A percentile compares a stretch with the other conserved stretches of the same genome.
Evolutionary conservation across 257 asterid species (phyloP).

Genomic region (Plantago major): DNA sequence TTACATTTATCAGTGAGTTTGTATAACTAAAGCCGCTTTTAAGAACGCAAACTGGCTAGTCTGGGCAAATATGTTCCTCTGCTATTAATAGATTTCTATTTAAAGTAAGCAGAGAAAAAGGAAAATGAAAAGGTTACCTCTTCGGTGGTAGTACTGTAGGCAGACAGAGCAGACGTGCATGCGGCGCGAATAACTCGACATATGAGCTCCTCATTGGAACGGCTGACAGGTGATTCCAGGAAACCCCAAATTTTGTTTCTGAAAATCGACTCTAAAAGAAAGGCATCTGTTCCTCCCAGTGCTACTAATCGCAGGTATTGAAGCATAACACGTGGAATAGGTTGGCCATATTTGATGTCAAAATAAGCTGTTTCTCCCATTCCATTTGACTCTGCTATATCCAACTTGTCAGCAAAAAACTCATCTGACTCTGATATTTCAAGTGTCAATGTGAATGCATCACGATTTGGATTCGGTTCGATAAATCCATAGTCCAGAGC

Average conservation of each 20-base stretch:
- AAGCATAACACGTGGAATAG: constrained; percentile 75
- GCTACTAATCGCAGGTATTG: constrained; percentile 70
- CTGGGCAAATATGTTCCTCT: no score
- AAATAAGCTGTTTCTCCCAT: constrained; percentile 65
- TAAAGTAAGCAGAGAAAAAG: no score
- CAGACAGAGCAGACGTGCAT: constrained; percentile 72
- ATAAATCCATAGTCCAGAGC: constrained; percentile 93
- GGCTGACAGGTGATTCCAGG: constrained; percentile 76
- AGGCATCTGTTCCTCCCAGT: constrained; percentile 85
- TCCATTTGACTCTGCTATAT: constrained; percentile 76
- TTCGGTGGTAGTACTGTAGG: constrained; percentile 76
- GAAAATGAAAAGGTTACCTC: constrained; percentile 43
- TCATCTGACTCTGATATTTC: constrained; percentile 74
- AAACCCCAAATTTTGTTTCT: constrained; percentile 72
- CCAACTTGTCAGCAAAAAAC: constrained; percentile 71
- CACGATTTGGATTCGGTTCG: constrained; percentile 53
- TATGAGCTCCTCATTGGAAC: constrained; percentile 78
- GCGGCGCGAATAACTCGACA: constrained; percentile 66
- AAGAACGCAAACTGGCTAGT: not conserved
- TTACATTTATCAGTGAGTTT: not conserved
- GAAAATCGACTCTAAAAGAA: constrained; percentile 77
- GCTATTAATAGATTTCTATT: no score
- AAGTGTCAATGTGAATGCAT: constrained; percentile 79
- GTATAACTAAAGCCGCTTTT: not conserved
- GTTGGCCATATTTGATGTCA: constrained; percentile 64